Conservation (phyloP, 495 filamentous ascomycete genomes). For the Aspergillus leporis region DNA sequence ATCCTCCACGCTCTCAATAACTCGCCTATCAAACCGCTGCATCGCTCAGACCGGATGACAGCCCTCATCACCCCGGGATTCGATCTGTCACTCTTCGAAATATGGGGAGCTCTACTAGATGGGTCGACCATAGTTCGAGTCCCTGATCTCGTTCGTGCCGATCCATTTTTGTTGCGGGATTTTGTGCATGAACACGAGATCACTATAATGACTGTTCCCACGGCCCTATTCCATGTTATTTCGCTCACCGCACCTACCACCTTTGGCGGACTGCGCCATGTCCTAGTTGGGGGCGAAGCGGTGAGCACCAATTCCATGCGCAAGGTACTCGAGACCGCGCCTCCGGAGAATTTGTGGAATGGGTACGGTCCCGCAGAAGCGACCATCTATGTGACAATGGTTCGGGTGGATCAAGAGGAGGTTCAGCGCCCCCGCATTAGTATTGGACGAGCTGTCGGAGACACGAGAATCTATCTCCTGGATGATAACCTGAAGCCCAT, state of each 20-base stretch:
- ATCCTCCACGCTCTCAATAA: not conserved
- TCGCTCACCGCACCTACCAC: not conserved
- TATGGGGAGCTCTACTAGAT: slow-evolving; percentile 12
- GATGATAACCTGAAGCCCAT: slow-evolving; percentile 2
- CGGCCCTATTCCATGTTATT: not conserved
- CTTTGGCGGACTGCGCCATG: not conserved
- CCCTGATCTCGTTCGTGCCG: not conserved
- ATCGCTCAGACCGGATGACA: not conserved
- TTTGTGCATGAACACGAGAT: not conserved
- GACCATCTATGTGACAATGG: slow-evolving; percentile 18
- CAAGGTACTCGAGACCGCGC: not conserved
- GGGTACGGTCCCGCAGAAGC: slow-evolving; percentile 30
- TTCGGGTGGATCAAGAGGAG: not conserved
- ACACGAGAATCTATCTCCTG: slow-evolving; percentile 2
- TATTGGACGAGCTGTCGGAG: not conserved
- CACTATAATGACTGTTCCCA: not conserved
- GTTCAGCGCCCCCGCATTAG: not conserved
- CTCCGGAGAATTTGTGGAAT: slow-evolving; percentile 23
- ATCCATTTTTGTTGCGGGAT: not conserved
- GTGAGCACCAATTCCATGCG: not conserved
- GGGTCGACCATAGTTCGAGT: not conserved
- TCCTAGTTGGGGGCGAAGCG: not conserved
- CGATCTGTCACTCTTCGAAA: slow-evolving; percentile 12
- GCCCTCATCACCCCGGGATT: slow-evolving; percentile 9
- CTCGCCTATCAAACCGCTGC: not conserved